Conservation (phyloP, 108 stramenopile genomes). For the Skeletonema grethae region DNA sequence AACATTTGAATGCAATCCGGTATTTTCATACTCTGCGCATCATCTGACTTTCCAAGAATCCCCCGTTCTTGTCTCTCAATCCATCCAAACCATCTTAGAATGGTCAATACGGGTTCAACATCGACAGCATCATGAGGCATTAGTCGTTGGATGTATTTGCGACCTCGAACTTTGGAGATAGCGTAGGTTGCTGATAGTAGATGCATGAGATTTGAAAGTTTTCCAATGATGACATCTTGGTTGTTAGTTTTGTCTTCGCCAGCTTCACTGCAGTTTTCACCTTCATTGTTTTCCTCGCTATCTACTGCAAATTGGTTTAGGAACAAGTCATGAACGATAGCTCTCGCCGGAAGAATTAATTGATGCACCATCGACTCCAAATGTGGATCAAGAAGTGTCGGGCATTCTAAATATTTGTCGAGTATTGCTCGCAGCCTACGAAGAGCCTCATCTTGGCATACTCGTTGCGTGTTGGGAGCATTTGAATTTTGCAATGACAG, state of each 20-base stretch:
- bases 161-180: slow-evolving; percentile 91
- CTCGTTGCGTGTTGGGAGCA: neutral
- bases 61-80: slow-evolving; percentile 16
- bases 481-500: slow-evolving; percentile 7
- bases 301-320: slow-evolving; percentile 18
- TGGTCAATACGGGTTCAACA: slow-evolving; percentile 85
- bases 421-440: slow-evolving; percentile 60
- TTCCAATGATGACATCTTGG: slow-evolving; percentile 18
- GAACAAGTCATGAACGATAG: slow-evolving; percentile 48
- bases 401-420: slow-evolving; percentile 94
- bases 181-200: slow-evolving; percentile 85
- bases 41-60: neutral
- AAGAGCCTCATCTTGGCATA: slow-evolving; percentile 40
- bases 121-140: slow-evolving; percentile 91
- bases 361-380: slow-evolving; percentile 72
- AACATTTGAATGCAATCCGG: slow-evolving; percentile 20
- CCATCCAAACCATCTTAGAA: slow-evolving; percentile 60
- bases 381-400: slow-evolving; percentile 87
- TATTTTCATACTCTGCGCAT: slow-evolving; percentile 1
- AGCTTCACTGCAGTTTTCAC: neutral
- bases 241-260: slow-evolving; percentile 15
- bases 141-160: slow-evolving; percentile 85
- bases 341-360: slow-evolving; percentile 42
- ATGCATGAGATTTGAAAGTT: slow-evolving; percentile 52
- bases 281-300: slow-evolving; percentile 13